Evolutionary conservation across 495 filamentous ascomycete species (phyloP).

Genomic region (Aspergillus ellipticus): DNA sequence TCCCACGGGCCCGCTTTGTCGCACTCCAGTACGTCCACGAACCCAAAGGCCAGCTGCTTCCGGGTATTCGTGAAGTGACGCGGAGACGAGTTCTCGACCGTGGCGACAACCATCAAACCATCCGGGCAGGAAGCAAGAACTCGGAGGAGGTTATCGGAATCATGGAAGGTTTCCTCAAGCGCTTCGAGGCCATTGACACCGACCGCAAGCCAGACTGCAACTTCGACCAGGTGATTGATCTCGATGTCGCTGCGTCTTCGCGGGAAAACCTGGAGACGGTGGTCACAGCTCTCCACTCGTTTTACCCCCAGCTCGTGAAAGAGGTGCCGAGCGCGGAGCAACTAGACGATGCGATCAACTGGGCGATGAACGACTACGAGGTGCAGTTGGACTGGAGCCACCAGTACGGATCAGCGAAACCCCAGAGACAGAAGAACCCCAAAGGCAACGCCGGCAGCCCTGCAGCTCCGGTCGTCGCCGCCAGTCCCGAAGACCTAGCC

Average conservation of each 20-base stretch:
- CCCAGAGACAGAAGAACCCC: conserved; percentile 18
- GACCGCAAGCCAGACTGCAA: conserved; percentile 62
- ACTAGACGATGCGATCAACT: conserved; percentile 75
- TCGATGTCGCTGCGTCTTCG: conserved; percentile 72
- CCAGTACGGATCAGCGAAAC: conserved; percentile 21
- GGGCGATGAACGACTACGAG: conserved; percentile 71
- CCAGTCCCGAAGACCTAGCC: conserved; percentile 24
- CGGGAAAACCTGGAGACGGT: conserved; percentile 83
- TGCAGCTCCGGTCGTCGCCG: conserved; percentile 2
- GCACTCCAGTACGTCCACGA: conserved; percentile 91
- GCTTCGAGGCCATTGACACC: conserved; percentile 74
- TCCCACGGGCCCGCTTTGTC: conserved; percentile 67
- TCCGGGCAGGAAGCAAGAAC: conserved; percentile 69
- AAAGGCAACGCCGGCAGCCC: conserved; percentile 27
- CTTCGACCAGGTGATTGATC: conserved; percentile 81
- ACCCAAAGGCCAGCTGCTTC: conserved; percentile 49
- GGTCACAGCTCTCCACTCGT: conserved; percentile 60
- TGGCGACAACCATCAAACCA: conserved; percentile 97
- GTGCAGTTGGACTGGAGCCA: conserved; percentile 68
- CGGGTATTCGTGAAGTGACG: conserved; percentile 69
- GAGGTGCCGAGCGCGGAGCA: conserved; percentile 67
- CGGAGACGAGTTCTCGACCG: conserved; percentile 74
- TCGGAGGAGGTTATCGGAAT: conserved; percentile 72
- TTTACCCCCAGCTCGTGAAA: conserved; percentile 71
- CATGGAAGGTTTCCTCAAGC: conserved; percentile 88